phyloP scores from a whole-genome alignment of 257 asterid species.

The Coffea canephora region DNA sequence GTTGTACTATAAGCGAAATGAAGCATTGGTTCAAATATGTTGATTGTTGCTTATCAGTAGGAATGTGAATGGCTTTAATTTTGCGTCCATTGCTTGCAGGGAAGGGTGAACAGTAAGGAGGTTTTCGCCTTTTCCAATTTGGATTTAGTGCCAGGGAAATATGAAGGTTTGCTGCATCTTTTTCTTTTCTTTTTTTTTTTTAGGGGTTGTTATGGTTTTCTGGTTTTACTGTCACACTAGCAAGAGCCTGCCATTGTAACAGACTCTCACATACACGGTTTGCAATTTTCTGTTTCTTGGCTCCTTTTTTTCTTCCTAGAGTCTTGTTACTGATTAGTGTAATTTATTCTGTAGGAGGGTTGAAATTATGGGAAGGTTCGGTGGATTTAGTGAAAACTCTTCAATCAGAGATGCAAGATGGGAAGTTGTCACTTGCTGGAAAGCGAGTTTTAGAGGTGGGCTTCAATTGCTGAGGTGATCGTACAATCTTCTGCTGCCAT shows the following conservation, averaged over 20 bases:
- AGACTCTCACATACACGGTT: neutral
- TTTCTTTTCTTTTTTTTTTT: neutral
- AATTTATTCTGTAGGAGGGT: conserved; percentile 53
- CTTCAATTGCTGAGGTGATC: conserved; percentile 48
- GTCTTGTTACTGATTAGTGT: neutral
- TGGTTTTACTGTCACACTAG: neutral
- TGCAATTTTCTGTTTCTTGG: too few relatives aligned
- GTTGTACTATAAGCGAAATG: too few relatives aligned
- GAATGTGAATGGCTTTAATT: neutral
- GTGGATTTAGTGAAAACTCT: conserved; percentile 70
- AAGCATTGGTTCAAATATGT: too few relatives aligned
- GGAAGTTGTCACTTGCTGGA: conserved; percentile 51
- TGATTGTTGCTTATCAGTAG: neutral
- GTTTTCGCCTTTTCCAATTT: conserved; percentile 75
- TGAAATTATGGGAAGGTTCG: conserved; percentile 97
- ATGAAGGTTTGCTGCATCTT: conserved; percentile 61
- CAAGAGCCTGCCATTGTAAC: neutral
- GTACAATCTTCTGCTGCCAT: conserved; percentile 4
- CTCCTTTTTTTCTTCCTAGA: neutral
- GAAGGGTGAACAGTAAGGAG: conserved; percentile 87
- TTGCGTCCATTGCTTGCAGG: conserved; percentile 45
- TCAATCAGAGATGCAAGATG: conserved; percentile 52
- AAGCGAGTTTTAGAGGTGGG: conserved; percentile 95
- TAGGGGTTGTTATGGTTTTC: neutral
- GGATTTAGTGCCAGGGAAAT: conserved; percentile 93